Base-by-base conservation (phyloP, 2,329 filamentous ascomycete genomes). In the Boeremia exigua region DNA sequence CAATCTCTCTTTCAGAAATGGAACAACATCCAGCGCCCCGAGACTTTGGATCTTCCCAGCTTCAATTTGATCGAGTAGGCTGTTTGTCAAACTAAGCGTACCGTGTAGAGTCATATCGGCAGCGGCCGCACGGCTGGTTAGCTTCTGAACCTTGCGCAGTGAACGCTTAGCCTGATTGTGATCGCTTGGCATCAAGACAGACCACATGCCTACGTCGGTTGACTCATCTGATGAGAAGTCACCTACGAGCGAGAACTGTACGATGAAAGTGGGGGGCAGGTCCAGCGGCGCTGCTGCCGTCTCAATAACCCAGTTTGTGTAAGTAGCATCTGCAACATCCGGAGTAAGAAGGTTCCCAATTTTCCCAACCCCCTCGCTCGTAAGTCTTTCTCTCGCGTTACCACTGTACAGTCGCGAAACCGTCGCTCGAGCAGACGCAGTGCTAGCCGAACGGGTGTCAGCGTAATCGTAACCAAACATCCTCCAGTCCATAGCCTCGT, bases 61-160 rank as follows among this genome's bases (percentile, higher is more conserved):
- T 2, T 58, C 53, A 6, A 73, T 50, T 4, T 57, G 58, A 33
- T 69, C 69, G 4, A 73, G 27, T 10, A 75, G 61, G 39, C 56
- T 61, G 1, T 58, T 44, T 1, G 71, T 75, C 47, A 75, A 49
- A 30, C 62, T 66, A 3, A 70, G 55, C 0, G 56, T 62, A 7
- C 68, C 64, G 14, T 56, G 50, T 9, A 64, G 7, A 8, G 49
- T 49, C 39, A 43, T 49, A 1, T 65, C 61, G 1, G 48, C 23
- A n/a, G 49, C 45, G 17, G 50, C 51, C 4, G 30, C 48, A 19
- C 50, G 52, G 1, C 85, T 84, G 50, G 83, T 81, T 14, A 14
- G 86, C 51, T 81, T 43, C 25, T 49, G 32, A 2, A 23, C 42
- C 15, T 40, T 34, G 27, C 78, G 33, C 86, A 83, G 12, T 78